Percentiles rank a stretch among this genome's conserved stretches.
phyloP scores from a whole-genome alignment of 2,329 filamentous ascomycete genomes.

The Nemania bipapillata region DNA sequence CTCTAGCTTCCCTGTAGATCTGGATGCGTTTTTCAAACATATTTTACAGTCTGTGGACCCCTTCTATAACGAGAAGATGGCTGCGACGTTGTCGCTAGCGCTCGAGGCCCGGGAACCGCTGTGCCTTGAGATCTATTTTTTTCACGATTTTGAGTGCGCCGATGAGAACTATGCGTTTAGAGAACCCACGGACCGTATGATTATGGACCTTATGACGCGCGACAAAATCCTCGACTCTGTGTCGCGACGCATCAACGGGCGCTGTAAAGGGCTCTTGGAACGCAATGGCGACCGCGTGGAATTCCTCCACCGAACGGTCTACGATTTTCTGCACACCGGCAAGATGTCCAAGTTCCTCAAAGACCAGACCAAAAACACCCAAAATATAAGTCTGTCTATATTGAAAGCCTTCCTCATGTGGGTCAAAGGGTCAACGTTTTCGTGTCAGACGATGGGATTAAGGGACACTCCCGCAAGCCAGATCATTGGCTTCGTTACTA shows the following conservation, averaged over 20 bases:
- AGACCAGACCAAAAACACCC: neutral
- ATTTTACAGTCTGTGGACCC: conserved; percentile 33
- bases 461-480: neutral
- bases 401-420: conserved; percentile 17
- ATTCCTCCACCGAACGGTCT: conserved; percentile 30
- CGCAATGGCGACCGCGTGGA: conserved; percentile 18
- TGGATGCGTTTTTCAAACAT: conserved; percentile 32
- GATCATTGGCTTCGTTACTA: conserved; percentile 11
- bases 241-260: conserved; percentile 18
- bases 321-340: conserved; percentile 23
- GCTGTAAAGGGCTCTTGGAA: conserved; percentile 28
- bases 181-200: too few species aligned
- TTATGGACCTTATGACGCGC: too few species aligned
- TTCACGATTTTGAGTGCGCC: conserved; percentile 31
- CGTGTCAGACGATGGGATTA: neutral
- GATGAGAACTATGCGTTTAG: conserved; percentile 10
- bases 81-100: conserved; percentile 18
- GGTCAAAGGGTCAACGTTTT: conserved; percentile 22
- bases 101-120: conserved; percentile 21
- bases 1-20: conserved; percentile 19
- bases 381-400: conserved; percentile 17
- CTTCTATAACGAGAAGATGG: conserved; percentile 35
- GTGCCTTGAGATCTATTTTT: conserved; percentile 19
- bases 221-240: conserved; percentile 7
- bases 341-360: conserved; percentile 19